Base-by-base conservation (phyloP, 2,329 filamentous ascomycete genomes). In the Cordyceps farinosa region DNA sequence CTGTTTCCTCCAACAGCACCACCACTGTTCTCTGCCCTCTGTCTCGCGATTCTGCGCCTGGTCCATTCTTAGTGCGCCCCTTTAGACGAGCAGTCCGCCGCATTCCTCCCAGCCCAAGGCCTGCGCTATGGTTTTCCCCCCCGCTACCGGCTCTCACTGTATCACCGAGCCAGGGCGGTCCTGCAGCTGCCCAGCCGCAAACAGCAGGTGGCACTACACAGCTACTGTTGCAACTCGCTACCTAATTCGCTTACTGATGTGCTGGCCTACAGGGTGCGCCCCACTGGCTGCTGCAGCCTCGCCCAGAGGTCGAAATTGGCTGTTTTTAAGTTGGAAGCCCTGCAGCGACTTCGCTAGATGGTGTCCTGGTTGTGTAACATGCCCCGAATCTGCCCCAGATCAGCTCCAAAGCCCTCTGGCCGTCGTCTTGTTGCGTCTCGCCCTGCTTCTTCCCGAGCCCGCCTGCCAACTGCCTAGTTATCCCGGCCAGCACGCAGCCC, bases 111-210 rank as follows among this genome's bases (percentile, higher is more conserved):
- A 22, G 22, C 22, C 22, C 22, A 22, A 22, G 44, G 22, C 22
- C 22, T 40, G 45, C 34, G 15, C 15, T 15, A n/a, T 34, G 9
- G 3, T 15, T 22, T 17, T 3, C 51, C 34, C n/a, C 50, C 11
- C 50, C 53, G 53, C 53, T 55, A 55, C 53, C 53, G 53, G 53
- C 38, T 13, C 17, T 44, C 29, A 45, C 54, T 47, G 54, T 57
- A 47, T 34, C 42, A 57, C 54, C 47, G 42, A 47, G 32, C 54
- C 30, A 17, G 29, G 15, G 54, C 40, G 54, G n/a, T 34, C 42
- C 54, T 57, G 54, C 54, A 48, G 40, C 54, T 45, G 44, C 30
- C 54, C 54, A 47, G 54, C 54, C 42, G 54, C 54, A 57, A 57
- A 57, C 54, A 57, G 54, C 54, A 57, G 54, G 54, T 57, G 54